Conservation (phyloP, 179 eudicot genomes). For the Carnegiea gigantea region DNA sequence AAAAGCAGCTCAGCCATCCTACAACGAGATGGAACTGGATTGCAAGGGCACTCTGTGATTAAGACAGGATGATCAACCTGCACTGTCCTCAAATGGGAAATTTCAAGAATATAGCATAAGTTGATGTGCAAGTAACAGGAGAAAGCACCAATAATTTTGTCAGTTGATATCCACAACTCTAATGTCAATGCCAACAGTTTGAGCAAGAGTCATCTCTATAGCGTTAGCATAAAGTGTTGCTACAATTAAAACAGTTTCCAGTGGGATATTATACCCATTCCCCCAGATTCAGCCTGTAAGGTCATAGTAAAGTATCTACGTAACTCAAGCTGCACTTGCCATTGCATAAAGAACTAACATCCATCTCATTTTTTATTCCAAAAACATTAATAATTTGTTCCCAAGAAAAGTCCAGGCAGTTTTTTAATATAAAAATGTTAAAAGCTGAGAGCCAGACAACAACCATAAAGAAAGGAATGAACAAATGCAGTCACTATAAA, state of each 20-base stretch:
- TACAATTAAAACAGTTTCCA: neutral
- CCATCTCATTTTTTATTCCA: too few relatives aligned
- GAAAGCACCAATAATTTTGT: neutral
- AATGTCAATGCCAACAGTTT: neutral
- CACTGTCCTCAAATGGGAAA: slow-evolving; percentile 44
- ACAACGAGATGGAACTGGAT: slow-evolving; percentile 86
- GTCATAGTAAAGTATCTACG: too few relatives aligned
- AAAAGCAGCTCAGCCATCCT: slow-evolving; percentile 98
- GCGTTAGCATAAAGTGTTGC: neutral
- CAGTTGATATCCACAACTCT: neutral
- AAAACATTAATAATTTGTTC: too few relatives aligned
- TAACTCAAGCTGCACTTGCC: neutral
- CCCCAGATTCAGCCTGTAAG: neutral
- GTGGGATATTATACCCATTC: neutral
- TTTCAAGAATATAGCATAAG: slow-evolving; percentile 20
- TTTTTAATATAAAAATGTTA: neutral
- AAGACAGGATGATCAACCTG: slow-evolving; percentile 93
- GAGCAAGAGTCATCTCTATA: neutral
- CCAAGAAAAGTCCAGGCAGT: neutral
- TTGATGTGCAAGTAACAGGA: slow-evolving; percentile 9
- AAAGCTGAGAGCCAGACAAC: neutral
- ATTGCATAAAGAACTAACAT: neutral
- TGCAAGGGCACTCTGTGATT: slow-evolving; percentile 93
- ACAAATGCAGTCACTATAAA: neutral
- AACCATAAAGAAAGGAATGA: neutral